phyloP scores from a whole-genome alignment of 2,329 filamentous ascomycete species.

The Anthostomella pinea region DNA sequence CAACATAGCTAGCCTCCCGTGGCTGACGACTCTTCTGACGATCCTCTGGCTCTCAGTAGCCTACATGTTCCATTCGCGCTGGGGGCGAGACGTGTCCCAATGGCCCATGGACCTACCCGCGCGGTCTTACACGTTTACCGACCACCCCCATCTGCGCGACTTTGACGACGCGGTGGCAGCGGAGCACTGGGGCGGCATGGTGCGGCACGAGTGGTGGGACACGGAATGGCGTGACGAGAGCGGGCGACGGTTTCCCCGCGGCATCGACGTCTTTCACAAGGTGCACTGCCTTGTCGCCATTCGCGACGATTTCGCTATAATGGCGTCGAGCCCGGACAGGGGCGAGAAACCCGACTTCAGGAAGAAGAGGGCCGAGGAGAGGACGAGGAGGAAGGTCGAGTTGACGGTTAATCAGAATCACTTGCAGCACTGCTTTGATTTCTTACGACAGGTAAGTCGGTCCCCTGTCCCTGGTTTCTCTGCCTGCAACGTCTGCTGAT shows the following conservation, averaged over 20 bases:
- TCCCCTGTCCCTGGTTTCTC: too few species aligned
- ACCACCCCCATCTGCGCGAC: background rate
- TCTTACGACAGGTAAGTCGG: conserved; percentile 1
- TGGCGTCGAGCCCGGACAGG: too few species aligned
- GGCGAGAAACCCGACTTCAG: background rate
- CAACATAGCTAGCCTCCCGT: background rate
- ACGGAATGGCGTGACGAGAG: background rate
- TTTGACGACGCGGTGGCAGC: background rate
- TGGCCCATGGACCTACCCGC: background rate
- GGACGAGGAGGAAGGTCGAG: background rate
- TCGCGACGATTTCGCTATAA: background rate
- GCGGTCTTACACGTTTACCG: background rate
- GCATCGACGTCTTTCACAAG: conserved; percentile 1
- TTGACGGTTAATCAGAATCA: background rate
- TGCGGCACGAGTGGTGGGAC: background rate
- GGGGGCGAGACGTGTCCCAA: background rate
- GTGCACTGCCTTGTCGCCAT: conserved; percentile 1
- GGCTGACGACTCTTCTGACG: background rate
- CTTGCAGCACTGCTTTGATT: conserved; percentile 1
- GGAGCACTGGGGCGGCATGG: background rate
- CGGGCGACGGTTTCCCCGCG: background rate
- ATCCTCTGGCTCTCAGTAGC: background rate
- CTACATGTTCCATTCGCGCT: background rate
- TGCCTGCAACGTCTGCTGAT: background rate
- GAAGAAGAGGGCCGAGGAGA: background rate